Conservation (phyloP, 2,329 filamentous ascomycete genomes). For the Parastagonospora nodorum region DNA sequence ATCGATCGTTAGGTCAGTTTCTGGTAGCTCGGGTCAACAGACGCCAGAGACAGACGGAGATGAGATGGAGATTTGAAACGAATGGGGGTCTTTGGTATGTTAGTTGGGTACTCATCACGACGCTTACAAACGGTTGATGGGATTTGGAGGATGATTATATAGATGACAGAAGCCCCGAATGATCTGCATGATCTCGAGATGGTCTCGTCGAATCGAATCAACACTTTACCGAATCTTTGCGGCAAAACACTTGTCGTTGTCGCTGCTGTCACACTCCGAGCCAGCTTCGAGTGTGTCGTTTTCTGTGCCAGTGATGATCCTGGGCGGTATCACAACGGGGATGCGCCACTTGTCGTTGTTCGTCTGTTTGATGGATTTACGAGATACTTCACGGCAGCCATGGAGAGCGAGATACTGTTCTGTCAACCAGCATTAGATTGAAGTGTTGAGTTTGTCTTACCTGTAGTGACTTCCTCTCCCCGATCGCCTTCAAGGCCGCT, state of each 20-base stretch:
- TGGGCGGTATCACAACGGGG: constrained; percentile 27
- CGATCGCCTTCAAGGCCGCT: constrained; percentile 20
- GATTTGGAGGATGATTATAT: not conserved
- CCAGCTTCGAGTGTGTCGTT: constrained; percentile 39
- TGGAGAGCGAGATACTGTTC: constrained; percentile 32
- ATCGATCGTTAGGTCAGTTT: constrained; percentile 2
- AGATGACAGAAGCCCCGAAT: not conserved
- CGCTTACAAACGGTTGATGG: not conserved
- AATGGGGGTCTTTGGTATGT: not conserved
- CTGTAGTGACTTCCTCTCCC: constrained; percentile 20
- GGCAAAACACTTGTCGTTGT: constrained; percentile 2
- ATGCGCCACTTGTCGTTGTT: constrained; percentile 36
- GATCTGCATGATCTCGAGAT: constrained; percentile 4
- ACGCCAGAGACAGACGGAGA: not conserved
- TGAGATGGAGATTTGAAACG: constrained; percentile 2
- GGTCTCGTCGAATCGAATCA: not conserved
- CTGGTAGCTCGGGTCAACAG: not conserved
- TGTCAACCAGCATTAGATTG: constrained; percentile 2
- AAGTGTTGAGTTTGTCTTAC: constrained; percentile 16
- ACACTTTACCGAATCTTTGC: not conserved
- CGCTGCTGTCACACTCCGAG: constrained; percentile 26
- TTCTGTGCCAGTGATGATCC: constrained; percentile 1
- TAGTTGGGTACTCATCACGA: not conserved
- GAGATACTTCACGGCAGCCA: constrained; percentile 30
- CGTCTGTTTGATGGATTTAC: constrained; percentile 20